Evolutionary conservation across 306 rosid genomes (phyloP).

Genomic region (Cucurbita pepo): DNA sequence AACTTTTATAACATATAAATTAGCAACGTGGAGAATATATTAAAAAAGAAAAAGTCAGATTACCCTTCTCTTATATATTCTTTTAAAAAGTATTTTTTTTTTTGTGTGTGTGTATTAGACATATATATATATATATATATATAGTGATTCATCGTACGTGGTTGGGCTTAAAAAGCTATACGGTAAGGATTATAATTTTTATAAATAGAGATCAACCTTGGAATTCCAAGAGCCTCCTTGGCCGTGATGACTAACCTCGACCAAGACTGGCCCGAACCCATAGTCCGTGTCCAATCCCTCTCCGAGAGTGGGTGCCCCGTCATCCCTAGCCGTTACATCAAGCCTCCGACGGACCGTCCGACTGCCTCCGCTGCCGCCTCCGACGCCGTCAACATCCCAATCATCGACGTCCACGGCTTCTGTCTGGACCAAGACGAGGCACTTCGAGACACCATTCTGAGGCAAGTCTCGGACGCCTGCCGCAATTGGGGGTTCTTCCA

Average conservation of each 20-base stretch:
- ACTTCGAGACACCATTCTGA: neutral
- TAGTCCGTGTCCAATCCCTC: constrained; percentile 65
- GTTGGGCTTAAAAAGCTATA: neutral
- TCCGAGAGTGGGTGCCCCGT: constrained; percentile 26
- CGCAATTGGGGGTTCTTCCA: constrained; percentile 72
- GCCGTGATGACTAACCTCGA: constrained; percentile 18
- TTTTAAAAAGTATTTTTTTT: too few species aligned
- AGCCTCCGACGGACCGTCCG: constrained; percentile 40
- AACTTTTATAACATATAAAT: too few species aligned
- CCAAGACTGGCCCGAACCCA: constrained; percentile 77
- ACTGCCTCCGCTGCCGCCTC: neutral
- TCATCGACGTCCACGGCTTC: constrained; percentile 37
- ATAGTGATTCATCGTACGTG: neutral
- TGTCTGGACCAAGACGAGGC: neutral
- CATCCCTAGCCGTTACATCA: constrained; percentile 58
- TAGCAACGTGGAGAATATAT: too few species aligned
- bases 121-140: neutral
- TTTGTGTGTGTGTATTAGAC: too few species aligned
- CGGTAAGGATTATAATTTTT: neutral
- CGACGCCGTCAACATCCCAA: constrained; percentile 35
- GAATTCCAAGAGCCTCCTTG: neutral
- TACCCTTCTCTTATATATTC: too few species aligned
- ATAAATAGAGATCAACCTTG: constrained; percentile 9
- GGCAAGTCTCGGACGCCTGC: constrained; percentile 42
- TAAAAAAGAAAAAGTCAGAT: too few species aligned